These are phyloP conservation scores for Paracoccidioides brasiliensis DNA, from an alignment of 2,329 filamentous ascomycete genomes.

Conservation along the genomic window DNA sequence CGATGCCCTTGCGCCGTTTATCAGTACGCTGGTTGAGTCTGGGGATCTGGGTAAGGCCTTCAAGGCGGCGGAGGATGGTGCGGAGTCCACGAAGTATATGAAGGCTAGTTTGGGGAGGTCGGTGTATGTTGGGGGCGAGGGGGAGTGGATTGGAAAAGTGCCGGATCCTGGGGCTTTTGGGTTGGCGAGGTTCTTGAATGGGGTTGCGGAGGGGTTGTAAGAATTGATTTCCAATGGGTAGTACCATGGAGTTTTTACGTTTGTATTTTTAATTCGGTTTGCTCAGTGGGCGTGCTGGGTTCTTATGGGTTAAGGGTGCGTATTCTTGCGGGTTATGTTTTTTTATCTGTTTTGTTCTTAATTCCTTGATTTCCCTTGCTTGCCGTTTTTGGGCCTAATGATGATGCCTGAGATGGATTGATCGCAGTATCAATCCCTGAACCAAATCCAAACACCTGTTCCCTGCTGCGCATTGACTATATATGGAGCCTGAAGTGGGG, in stretches of 20 bases:
- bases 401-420: too few species aligned
- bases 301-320: neutral
- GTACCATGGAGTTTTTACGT: neutral
- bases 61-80: slow-evolving; percentile 58
- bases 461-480: too few species aligned
- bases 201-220: slow-evolving; percentile 46
- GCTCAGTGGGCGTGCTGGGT: neutral
- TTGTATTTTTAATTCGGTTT: neutral
- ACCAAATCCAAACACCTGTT: too few species aligned
- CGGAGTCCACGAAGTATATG: slow-evolving; percentile 83
- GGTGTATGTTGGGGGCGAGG: slow-evolving; percentile 63
- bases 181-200: slow-evolving; percentile 72
- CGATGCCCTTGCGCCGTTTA: slow-evolving; percentile 81
- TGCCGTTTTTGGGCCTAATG: neutral
- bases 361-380: neutral
- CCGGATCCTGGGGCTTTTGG: slow-evolving; percentile 65
- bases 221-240: neutral
- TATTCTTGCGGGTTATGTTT: neutral
- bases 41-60: slow-evolving; percentile 61
- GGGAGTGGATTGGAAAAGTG: slow-evolving; percentile 54
- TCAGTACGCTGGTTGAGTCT: slow-evolving; percentile 53
- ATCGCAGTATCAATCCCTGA: too few species aligned
- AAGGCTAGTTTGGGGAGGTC: slow-evolving; percentile 71
- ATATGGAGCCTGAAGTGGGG: too few species aligned
- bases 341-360: neutral